These are phyloP conservation scores for Cladophialophora yegresii DNA, from an alignment of 2,329 filamentous ascomycete species.

Conservation along the genomic window DNA sequence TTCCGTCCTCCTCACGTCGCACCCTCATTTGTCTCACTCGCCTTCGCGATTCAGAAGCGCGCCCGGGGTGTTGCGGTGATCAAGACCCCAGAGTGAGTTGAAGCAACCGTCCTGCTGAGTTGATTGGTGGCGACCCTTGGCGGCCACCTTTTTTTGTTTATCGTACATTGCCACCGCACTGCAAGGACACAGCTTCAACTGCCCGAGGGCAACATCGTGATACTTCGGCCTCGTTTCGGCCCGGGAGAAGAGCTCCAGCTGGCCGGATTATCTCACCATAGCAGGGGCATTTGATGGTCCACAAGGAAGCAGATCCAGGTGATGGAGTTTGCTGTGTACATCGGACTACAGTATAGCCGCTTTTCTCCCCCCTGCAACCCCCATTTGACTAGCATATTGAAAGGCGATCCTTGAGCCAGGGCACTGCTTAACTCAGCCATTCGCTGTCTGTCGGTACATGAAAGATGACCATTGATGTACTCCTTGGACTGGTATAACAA, in stretches of 20 bases:
- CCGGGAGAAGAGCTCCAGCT: not conserved
- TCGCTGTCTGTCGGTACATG: slow-evolving; percentile 30
- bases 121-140: slow-evolving; percentile 16
- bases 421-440: slow-evolving; percentile 32
- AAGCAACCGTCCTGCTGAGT: slow-evolving; percentile 9
- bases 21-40: not conserved
- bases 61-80: not conserved
- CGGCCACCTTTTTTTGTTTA: slow-evolving; percentile 1
- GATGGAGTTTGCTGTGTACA: slow-evolving; percentile 34
- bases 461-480: slow-evolving; percentile 39
- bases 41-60: not conserved
- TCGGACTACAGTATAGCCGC: slow-evolving; percentile 39
- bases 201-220: slow-evolving; percentile 5
- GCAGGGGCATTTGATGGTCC: slow-evolving; percentile 30
- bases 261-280: slow-evolving; percentile 29
- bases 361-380: slow-evolving; percentile 34
- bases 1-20: slow-evolving; percentile 2
- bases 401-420: slow-evolving; percentile 32
- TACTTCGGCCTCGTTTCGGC: slow-evolving; percentile 15
- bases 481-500: slow-evolving; percentile 35
- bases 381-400: slow-evolving; percentile 38
- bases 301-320: slow-evolving; percentile 39
- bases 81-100: not conserved
- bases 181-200: not conserved
- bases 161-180: slow-evolving; percentile 18